phyloP scores from a whole-genome alignment of 305 asterid species.

The Fraxinus albicans region DNA sequence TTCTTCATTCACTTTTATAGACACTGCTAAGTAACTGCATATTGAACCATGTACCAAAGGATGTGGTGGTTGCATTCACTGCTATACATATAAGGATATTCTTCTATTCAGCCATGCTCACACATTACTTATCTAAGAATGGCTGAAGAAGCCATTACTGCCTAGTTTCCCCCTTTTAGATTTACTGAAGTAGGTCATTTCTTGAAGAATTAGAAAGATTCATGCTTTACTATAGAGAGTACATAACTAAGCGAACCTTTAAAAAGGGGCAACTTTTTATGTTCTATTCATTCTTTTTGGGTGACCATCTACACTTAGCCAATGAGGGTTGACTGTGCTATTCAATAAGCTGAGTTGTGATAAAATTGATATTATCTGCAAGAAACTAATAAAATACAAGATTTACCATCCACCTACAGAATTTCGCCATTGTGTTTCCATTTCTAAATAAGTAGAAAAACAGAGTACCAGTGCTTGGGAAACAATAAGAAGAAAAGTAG shows the following conservation, averaged over 20 bases:
- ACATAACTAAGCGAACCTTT: not conserved
- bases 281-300: not conserved
- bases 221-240: not conserved
- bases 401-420: not conserved
- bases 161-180: not conserved
- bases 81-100: not conserved
- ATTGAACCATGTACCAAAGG: not conserved
- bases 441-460: not conserved
- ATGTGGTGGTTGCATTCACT: conserved; percentile 17
- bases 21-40: conserved; percentile 3
- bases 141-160: not conserved
- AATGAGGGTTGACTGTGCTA: conserved; percentile 6
- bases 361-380: not conserved
- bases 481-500: not conserved
- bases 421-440: not conserved
- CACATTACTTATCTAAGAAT: not conserved
- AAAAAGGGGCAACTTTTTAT: not conserved
- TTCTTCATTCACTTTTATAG: conserved; percentile 5
- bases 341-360: conserved; percentile 11
- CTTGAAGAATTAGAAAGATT: not conserved
- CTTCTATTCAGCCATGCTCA: not conserved
- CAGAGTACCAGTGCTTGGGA: not conserved
- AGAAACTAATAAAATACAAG: not conserved
- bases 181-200: not conserved
- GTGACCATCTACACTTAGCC: not conserved